Conservation (phyloP, 768 basidiomycete genomes). For the Serendipita sp. region DNA sequence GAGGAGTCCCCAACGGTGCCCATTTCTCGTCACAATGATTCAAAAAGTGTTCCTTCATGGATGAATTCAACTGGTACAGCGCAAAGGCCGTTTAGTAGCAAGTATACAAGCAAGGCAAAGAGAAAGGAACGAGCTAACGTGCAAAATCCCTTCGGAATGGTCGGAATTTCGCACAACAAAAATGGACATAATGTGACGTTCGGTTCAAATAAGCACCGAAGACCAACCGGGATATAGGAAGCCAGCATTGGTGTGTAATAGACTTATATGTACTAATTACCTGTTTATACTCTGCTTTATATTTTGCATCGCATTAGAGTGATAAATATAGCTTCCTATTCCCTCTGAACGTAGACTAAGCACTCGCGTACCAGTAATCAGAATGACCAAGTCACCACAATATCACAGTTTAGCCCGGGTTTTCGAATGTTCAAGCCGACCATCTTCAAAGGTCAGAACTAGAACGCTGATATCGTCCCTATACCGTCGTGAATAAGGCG, state of each 20-base stretch:
- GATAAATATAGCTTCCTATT: neutral
- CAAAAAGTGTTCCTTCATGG: too few relatives aligned
- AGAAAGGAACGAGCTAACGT: too few relatives aligned
- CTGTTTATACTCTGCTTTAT: too few relatives aligned
- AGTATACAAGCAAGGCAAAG: too few relatives aligned
- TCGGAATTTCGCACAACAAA: neutral
- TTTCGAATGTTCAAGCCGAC: neutral
- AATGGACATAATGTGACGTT: neutral
- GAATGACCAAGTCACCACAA: too few relatives aligned
- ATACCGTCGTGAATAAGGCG: conserved; percentile 58
- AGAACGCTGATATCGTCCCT: conserved; percentile 79
- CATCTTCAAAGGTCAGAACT: conserved; percentile 35
- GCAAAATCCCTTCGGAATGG: too few relatives aligned
- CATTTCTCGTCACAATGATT: too few relatives aligned
- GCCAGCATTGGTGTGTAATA: neutral
- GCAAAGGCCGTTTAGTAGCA: too few relatives aligned
- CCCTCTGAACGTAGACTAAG: neutral
- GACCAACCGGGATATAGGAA: neutral
- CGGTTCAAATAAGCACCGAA: neutral
- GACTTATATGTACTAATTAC: neutral
- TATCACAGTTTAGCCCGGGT: neutral
- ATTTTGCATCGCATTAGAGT: neutral
- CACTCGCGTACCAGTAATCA: neutral
- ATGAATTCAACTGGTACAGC: too few relatives aligned
- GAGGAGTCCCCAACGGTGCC: too few relatives aligned